A percentile compares a stretch with the other conserved stretches of the same genome.
Evolutionary conservation across 352 stramenopile species (phyloP).

Genomic region (Pythium aphanidermatum): DNA sequence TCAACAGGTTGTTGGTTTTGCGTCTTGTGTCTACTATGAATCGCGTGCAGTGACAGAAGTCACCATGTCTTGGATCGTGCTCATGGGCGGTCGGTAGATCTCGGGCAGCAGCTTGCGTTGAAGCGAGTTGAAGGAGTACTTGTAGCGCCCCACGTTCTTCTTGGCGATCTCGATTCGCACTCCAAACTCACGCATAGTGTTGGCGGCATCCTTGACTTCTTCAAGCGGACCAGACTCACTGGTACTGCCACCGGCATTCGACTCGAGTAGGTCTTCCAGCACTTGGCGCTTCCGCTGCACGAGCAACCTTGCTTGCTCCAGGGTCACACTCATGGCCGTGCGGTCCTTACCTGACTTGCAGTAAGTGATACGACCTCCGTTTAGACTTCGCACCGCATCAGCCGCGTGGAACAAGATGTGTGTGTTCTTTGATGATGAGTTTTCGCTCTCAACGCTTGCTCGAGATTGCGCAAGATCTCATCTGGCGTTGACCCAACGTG

Average conservation of each 20-base stretch:
- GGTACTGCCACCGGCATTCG: constrained; percentile 18
- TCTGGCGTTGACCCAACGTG: constrained; percentile 57
- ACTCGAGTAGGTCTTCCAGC: constrained; percentile 68
- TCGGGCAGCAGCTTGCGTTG: constrained; percentile 95
- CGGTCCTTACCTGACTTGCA: constrained; percentile 98
- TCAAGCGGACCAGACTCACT: constrained; percentile 52
- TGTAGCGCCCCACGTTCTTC: constrained; percentile 95
- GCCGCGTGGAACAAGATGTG: constrained; percentile 78
- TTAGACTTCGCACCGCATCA: constrained; percentile 86
- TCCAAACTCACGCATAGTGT: constrained; percentile 89
- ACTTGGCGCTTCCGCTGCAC: constrained; percentile 71
- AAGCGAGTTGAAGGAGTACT: constrained; percentile 97
- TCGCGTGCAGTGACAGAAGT: constrained; percentile 87
- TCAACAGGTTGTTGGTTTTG: neutral
- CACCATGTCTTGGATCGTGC: constrained; percentile 90
- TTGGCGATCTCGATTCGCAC: constrained; percentile 93
- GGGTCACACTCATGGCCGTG: constrained; percentile 96
- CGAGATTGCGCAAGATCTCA: constrained; percentile 66
- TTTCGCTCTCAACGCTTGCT: constrained; percentile 60
- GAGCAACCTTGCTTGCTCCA: constrained; percentile 91
- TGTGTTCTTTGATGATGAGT: constrained; percentile 82
- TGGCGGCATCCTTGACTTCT: constrained; percentile 76
- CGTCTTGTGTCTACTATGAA: constrained; percentile 54
- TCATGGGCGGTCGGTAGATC: constrained; percentile 85
- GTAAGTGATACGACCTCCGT: constrained; percentile 92